Evolutionary conservation across 2,329 filamentous ascomycete genomes (phyloP), one percentile per base, ranked within the genome.

Genomic region (Beauveria scarabaeidicola): DNA sequence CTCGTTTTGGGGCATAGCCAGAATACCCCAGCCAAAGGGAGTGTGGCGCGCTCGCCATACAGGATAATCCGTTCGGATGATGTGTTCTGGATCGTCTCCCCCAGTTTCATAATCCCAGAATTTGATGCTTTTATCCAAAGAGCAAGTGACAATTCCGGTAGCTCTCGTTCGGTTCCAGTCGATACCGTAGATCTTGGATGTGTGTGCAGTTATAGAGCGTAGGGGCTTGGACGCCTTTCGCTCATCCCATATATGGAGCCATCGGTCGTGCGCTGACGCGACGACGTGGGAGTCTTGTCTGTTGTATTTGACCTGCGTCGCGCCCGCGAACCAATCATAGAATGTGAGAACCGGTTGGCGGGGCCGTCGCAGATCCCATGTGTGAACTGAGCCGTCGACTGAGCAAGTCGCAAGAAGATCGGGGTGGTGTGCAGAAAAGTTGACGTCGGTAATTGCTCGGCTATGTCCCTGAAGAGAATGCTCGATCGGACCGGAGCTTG

Each of bases 231-330:
- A 87, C 1, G 91, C 85, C 68, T 88, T 89, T 52, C 92, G 82
- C 68, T 89, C 86, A 72, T 97, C 92, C 92, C 92, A 97, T 55
- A 97, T 90, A 62, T 90, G 88, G 47, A 97, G 78, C 75, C 86
- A 91, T 52, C 87, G 86, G 72, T 96, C 91, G 74, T 97, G 93
- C 11, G 92, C 91, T 32, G 92, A 96, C 21, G 93, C 93, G 52
- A 97, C 78, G 29, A 96, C 85, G 69, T 94, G 85, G n/a, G 88
- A 81, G 67, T 96, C 86, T 69, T 93, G 89, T 27, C 92, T 84
- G 69, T 92, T 96, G 81, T 90, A 97, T 73, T 97, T 97, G 64
- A 97, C 92, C 70, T 97, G 93, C 1, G 92, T 96, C 11, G 91
- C 92, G 46, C 92, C 92, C 32, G 91, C 91, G 69, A 91, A 90